These are phyloP conservation scores for Coniophora puteana DNA, from an alignment of 1,284 basidiomycete species.

Conservation along the genomic window DNA sequence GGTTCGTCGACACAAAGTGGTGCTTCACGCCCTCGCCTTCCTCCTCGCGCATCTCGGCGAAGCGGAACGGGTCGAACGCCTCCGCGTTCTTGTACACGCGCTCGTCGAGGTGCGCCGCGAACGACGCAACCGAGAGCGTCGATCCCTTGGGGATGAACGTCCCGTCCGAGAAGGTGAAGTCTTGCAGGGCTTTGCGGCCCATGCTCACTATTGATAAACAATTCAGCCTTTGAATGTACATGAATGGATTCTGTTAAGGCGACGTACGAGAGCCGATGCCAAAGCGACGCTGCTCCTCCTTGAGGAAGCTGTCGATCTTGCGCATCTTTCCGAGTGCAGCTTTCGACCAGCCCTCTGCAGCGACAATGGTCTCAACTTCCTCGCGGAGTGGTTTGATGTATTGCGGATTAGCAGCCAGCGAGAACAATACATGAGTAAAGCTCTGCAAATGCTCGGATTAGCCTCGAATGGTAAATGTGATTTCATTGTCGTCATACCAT, in stretches of 20 bases:
- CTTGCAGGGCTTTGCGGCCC: slow-evolving; percentile 29
- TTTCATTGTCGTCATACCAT: not conserved
- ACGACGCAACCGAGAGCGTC: slow-evolving; percentile 21
- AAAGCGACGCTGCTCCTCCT: slow-evolving; percentile 35
- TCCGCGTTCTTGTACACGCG: slow-evolving; percentile 21
- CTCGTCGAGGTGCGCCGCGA: slow-evolving; percentile 23
- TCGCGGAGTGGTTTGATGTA: slow-evolving; percentile 37
- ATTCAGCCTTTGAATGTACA: not conserved
- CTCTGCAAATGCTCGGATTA: slow-evolving; percentile 8
- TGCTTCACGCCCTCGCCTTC: slow-evolving; percentile 14
- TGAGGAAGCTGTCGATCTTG: slow-evolving; percentile 45
- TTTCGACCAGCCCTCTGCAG: slow-evolving; percentile 42
- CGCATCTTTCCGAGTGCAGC: slow-evolving; percentile 35
- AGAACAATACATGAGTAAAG: slow-evolving; percentile 33
- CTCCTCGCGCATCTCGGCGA: slow-evolving; percentile 15
- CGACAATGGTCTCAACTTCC: slow-evolving; percentile 36
- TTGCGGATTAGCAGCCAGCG: slow-evolving; percentile 34
- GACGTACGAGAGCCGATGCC: slow-evolving; percentile 24
- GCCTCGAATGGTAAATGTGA: not conserved
- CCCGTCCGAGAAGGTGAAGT: slow-evolving; percentile 40
- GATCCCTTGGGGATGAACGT: slow-evolving; percentile 35
- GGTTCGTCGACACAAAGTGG: slow-evolving; percentile 12
- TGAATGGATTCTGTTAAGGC: not conserved
- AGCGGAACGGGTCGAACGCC: slow-evolving; percentile 31
- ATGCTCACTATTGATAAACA: slow-evolving; percentile 23